phyloP scores from a whole-genome alignment of 1,284 basidiomycete genomes.

The Pterulicium gracile region DNA sequence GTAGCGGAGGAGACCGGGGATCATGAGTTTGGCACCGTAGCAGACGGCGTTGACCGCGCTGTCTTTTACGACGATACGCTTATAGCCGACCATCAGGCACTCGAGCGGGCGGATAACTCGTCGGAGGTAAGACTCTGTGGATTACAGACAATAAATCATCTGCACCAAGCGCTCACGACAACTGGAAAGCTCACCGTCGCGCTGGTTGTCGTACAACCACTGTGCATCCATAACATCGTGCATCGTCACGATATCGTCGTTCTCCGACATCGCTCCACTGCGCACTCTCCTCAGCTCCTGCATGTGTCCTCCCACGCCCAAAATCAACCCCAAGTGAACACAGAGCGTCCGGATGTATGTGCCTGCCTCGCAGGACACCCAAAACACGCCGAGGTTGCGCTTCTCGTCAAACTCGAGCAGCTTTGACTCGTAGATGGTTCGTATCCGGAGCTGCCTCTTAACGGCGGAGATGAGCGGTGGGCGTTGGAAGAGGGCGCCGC shows the following conservation, averaged over 20 bases:
- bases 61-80: conserved; percentile 98
- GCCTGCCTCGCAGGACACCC: conserved; percentile 98
- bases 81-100: conserved; percentile 91
- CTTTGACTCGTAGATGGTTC: conserved; percentile 96
- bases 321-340: conserved; percentile 89
- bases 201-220: conserved; percentile 98
- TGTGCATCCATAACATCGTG: conserved; percentile 99
- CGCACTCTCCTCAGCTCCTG: conserved; percentile 95
- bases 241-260: conserved; percentile 99
- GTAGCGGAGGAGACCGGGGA: conserved; percentile 95
- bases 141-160: conserved; percentile 7
- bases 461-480: conserved; percentile 98
- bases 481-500: conserved; percentile 97
- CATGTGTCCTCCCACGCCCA: conserved; percentile 99
- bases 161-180: conserved; percentile 11
- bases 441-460: conserved; percentile 95
- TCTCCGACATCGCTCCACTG: conserved; percentile 93
- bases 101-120: conserved; percentile 93
- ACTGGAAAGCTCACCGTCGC: conserved; percentile 64
- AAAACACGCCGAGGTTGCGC: conserved; percentile 94
- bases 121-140: conserved; percentile 87
- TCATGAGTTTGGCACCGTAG: conserved; percentile 99
- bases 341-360: conserved; percentile 98
- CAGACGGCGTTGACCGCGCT: conserved; percentile 99
- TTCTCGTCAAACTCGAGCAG: conserved; percentile 97